Base-by-base conservation (phyloP, 305 asterid species). In the Stenogyne calaminthoides region DNA sequence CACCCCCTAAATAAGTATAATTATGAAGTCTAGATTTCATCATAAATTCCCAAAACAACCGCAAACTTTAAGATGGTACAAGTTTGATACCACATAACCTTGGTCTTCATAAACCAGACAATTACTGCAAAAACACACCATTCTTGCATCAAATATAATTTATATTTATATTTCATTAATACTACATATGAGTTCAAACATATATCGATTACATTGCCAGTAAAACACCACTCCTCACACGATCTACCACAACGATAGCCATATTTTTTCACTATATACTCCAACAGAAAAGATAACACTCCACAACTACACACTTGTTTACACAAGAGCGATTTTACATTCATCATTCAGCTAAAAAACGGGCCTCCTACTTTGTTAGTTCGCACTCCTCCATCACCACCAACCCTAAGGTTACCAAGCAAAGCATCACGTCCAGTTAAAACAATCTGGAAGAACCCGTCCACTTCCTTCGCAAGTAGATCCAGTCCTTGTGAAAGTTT, bases 381-480 rank as follows among this genome's bases (percentile, higher is more conserved):
- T 18, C 72, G 78, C 11, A 63, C 73, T 14, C 76, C 73, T 14
- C 76, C 77, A 36, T 80, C 71, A 39, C 84, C 83, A 34, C 89
- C 90, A 44, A 84, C 80, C 86, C 97, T 88, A 76, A 93, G 96
- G 78, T 87, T 91, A 81, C 88, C 79, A 5, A 91, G 91, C 71
- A 92, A 85, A 9, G 97, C 91, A 66, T 89, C 95, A 0, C 97
- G 94, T n/a, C 99, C 97, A 0, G 80, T 77, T 15, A 94, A 82
- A 79, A 94, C 92, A 10, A 91, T 90, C 77, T 88, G 88, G 83
- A 94, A 94, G 78, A 94, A 94, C 71, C 79, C 57, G 67, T 94
- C 97, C 7, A 89, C 86, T 67, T 88, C 95, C 84, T 84, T 83
- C 6, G 88, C 91, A 16, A 94, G 91, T 64, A 76, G 72, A 84